A percentile compares a stretch with the other conserved stretches of the same genome.
These are phyloP conservation scores for Yamadazyma philogaea DNA, from an alignment of 805 yeast genomes.

Conservation along the genomic window DNA sequence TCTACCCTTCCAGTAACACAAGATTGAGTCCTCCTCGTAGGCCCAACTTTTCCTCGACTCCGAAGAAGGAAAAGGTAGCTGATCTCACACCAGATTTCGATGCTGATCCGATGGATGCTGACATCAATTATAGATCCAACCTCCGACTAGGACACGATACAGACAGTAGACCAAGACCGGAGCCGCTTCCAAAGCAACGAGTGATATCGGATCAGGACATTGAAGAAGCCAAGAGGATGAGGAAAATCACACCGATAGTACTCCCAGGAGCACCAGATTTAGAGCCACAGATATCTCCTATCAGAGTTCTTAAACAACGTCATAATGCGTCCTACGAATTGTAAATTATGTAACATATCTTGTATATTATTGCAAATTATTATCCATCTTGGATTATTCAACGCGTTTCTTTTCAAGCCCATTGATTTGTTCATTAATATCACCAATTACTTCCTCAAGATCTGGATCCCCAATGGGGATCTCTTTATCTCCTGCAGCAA, in stretches of 20 bases:
- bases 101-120: not conserved
- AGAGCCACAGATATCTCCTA: slow-evolving; percentile 30
- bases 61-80: slow-evolving; percentile 1
- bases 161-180: not conserved
- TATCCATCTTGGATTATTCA: not conserved
- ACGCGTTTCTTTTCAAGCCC: slow-evolving; percentile 11
- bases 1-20: slow-evolving; percentile 1
- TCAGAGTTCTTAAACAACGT: slow-evolving; percentile 26
- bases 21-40: slow-evolving; percentile 14
- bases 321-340: slow-evolving; percentile 3
- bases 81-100: not conserved
- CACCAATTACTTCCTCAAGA: slow-evolving; percentile 16
- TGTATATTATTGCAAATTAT: not conserved
- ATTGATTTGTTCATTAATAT: slow-evolving; percentile 25
- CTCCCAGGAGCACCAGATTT: slow-evolving; percentile 27
- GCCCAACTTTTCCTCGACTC: slow-evolving; percentile 13
- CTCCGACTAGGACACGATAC: not conserved
- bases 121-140: not conserved
- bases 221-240: slow-evolving; percentile 34
- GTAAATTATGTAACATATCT: slow-evolving; percentile 5
- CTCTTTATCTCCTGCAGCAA: slow-evolving; percentile 6
- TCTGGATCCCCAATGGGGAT: slow-evolving; percentile 12
- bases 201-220: slow-evolving; percentile 11
- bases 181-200: slow-evolving; percentile 5
- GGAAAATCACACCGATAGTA: slow-evolving; percentile 35